A percentile compares a stretch with the other conserved stretches of the same genome.
Conservation (phyloP, 129 eudicot genomes). For the Helichrysum umbraculigerum region DNA sequence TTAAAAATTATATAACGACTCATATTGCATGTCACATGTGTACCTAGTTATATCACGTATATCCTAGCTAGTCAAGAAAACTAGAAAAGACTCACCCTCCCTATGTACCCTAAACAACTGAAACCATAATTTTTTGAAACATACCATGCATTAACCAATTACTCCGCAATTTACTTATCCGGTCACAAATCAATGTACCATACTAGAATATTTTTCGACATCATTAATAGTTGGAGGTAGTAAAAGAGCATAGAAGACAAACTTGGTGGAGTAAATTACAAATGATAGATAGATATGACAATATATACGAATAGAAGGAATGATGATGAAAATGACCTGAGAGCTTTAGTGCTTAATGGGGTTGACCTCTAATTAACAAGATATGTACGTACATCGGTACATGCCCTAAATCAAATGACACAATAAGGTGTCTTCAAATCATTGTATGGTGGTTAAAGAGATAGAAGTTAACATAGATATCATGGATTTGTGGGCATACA, state of each 20-base stretch:
- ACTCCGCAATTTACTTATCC: not conserved
- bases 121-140: no score
- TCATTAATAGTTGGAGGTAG: not conserved
- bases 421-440: constrained; percentile 16
- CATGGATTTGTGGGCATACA: constrained; percentile 36
- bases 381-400: not conserved
- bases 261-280: constrained; percentile 16
- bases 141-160: not conserved
- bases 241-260: constrained; percentile 4
- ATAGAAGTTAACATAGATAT: constrained; percentile 29
- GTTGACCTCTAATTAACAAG: constrained; percentile 38
- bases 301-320: constrained; percentile 22
- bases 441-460: constrained; percentile 26
- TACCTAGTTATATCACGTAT: no score
- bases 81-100: no score
- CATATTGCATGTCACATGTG: no score
- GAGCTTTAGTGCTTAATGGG: constrained; percentile 24
- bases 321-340: constrained; percentile 34
- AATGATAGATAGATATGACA: constrained; percentile 9
- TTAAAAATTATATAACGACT: no score
- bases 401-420: constrained; percentile 15
- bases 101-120: no score
- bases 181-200: no score
- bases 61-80: no score
- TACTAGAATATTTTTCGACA: not conserved